phyloP scores from a whole-genome alignment of 352 stramenopile species.

The Globisporangium nunn region DNA sequence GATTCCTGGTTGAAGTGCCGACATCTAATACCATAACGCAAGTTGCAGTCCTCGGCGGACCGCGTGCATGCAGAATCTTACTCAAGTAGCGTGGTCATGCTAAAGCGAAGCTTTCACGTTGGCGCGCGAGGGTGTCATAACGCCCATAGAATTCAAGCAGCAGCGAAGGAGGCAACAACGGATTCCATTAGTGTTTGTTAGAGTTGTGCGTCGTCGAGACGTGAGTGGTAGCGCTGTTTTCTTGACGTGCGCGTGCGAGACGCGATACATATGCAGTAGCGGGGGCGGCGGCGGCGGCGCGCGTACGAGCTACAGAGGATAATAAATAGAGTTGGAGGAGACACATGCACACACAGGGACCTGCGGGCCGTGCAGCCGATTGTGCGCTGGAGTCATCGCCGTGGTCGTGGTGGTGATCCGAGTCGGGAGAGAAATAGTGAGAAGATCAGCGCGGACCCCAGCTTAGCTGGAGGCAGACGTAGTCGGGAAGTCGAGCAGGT shows the following conservation, averaged over 20 bases:
- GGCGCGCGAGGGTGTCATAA: too few relatives aligned
- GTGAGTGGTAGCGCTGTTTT: neutral
- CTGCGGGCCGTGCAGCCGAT: slow-evolving; percentile 7
- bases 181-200: slow-evolving; percentile 4
- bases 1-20: slow-evolving; percentile 22
- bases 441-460: neutral
- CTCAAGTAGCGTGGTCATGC: too few relatives aligned
- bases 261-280: slow-evolving; percentile 12
- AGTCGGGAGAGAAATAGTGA: neutral
- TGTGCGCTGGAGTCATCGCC: neutral
- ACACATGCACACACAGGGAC: slow-evolving; percentile 12
- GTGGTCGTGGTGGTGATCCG: neutral
- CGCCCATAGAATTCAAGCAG: too few relatives aligned
- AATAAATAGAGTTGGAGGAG: slow-evolving; percentile 22
- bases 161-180: neutral
- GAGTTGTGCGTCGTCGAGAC: neutral
- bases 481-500: slow-evolving; percentile 55
- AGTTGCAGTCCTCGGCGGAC: neutral
- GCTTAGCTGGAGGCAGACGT: slow-evolving; percentile 8
- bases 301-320: slow-evolving; percentile 6
- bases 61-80: too few relatives aligned
- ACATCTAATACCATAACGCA: too few relatives aligned
- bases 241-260: neutral
- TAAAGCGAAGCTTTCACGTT: too few relatives aligned
- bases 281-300: neutral